phyloP scores from a whole-genome alignment of 108 stramenopile genomes.

The Nannochloropsis gaditana region DNA sequence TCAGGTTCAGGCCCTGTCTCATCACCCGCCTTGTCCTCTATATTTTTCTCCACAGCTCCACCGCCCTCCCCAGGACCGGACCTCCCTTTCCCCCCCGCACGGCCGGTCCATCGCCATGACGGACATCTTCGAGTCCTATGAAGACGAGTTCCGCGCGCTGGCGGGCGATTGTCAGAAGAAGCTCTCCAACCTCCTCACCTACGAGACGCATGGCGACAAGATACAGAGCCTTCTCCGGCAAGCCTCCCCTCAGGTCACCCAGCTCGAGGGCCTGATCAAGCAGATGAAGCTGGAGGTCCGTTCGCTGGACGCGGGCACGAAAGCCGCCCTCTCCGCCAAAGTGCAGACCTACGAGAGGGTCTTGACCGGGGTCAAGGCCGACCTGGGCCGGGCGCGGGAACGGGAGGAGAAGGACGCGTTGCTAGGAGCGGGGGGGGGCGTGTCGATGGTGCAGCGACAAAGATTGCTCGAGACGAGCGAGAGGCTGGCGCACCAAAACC shows the following conservation, averaged over 20 bases:
- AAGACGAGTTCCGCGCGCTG: neutral
- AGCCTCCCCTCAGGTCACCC: conserved; percentile 1
- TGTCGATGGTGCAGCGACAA: neutral
- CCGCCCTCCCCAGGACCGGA: neutral
- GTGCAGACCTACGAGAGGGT: neutral
- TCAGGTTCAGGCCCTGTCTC: neutral
- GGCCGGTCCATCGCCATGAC: neutral
- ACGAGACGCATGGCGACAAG: neutral
- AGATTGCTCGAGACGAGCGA: neutral
- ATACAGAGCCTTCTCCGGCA: neutral
- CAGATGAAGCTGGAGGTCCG: conserved; percentile 26
- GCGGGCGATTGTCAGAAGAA: neutral
- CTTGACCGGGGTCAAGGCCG: neutral
- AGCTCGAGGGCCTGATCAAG: conserved; percentile 8
- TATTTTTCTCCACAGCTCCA: neutral
- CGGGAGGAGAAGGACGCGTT: neutral
- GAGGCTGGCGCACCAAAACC: neutral
- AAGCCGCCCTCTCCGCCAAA: neutral
- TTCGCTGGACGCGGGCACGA: conserved; percentile 3
- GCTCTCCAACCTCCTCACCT: neutral
- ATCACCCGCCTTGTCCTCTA: neutral
- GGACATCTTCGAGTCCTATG: neutral
- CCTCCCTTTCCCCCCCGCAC: neutral
- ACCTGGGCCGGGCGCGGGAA: neutral
- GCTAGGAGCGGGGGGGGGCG: neutral